phyloP scores from a whole-genome alignment of 129 eudicot genomes.

The Artemisia argyi region DNA sequence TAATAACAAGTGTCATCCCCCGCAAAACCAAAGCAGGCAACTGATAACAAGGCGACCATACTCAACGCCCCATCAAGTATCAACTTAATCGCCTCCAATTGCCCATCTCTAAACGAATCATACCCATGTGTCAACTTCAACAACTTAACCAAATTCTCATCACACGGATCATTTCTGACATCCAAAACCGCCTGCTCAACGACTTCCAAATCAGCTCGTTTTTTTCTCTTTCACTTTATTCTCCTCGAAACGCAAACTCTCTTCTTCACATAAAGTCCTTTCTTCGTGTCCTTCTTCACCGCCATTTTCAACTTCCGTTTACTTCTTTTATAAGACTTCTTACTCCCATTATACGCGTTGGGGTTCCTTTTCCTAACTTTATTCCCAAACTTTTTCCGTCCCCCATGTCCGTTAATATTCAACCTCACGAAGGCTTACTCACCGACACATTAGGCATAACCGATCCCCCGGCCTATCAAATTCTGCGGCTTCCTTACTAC shows the following conservation, averaged over 20 bases:
- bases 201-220: slow-evolving; percentile 30
- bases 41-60: slow-evolving; percentile 90
- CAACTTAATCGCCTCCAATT: slow-evolving; percentile 75
- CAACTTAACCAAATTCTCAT: slow-evolving; percentile 66
- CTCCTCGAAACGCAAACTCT: slow-evolving; percentile 46
- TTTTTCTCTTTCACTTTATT: slow-evolving; percentile 21
- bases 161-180: slow-evolving; percentile 68
- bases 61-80: slow-evolving; percentile 74
- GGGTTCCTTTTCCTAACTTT: slow-evolving; percentile 50
- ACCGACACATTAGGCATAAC: slow-evolving; percentile 14
- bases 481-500: slow-evolving; percentile 52
- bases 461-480: slow-evolving; percentile 52
- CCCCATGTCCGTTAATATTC: slow-evolving; percentile 83
- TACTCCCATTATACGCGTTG: slow-evolving; percentile 40
- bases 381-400: slow-evolving; percentile 47
- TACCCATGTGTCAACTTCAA: slow-evolving; percentile 81
- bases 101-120: slow-evolving; percentile 79
- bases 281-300: slow-evolving; percentile 48
- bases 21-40: slow-evolving; percentile 76
- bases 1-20: slow-evolving; percentile 57
- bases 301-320: slow-evolving; percentile 31
- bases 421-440: slow-evolving; percentile 67
- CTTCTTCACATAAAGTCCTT: slow-evolving; percentile 46
- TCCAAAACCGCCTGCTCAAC: slow-evolving; percentile 60
- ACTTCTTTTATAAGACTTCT: slow-evolving; percentile 40